These are phyloP conservation scores for Pichia sp. DNA, from an alignment of 1,139 yeast genomes.

Conservation along the genomic window DNA sequence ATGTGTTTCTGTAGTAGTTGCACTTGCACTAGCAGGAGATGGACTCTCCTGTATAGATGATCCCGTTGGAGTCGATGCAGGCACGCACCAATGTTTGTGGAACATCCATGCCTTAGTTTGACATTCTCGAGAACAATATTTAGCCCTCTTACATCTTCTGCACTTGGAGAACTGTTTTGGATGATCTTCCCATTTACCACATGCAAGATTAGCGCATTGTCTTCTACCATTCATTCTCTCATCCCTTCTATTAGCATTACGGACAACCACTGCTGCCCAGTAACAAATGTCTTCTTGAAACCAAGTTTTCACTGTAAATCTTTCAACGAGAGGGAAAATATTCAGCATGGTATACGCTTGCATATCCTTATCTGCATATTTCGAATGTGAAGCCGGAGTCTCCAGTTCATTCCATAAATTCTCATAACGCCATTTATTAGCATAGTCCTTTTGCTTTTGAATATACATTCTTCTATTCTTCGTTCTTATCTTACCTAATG, in stretches of 20 bases:
- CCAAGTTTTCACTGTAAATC: conserved; percentile 68
- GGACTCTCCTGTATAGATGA: no score
- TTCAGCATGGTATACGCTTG: conserved; percentile 53
- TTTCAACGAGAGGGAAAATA: conserved; percentile 85
- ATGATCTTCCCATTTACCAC: conserved; percentile 92
- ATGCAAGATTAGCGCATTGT: conserved; percentile 88
- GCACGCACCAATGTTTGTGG: conserved; percentile 87
- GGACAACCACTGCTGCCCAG: conserved; percentile 98
- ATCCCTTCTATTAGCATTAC: conserved; percentile 89
- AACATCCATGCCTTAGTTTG: conserved; percentile 89
- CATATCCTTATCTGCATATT: conserved; percentile 42
- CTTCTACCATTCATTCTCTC: conserved; percentile 84
- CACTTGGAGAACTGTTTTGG: conserved; percentile 95
- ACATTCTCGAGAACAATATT: conserved; percentile 89
- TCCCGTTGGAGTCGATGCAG: conserved; percentile 12
- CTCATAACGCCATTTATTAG: conserved; percentile 49
- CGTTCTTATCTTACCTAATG: conserved; percentile 22
- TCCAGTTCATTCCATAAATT: conserved; percentile 48
- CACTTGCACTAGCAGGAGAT: neutral
- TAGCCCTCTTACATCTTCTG: conserved; percentile 87
- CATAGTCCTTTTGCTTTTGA: conserved; percentile 26
- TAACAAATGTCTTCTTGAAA: conserved; percentile 73
- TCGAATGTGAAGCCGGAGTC: conserved; percentile 23
- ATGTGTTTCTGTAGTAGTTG: neutral
- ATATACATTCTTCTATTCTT: conserved; percentile 20